phyloP scores from a whole-genome alignment of 768 basidiomycete genomes.

The Suillus subluteus region DNA sequence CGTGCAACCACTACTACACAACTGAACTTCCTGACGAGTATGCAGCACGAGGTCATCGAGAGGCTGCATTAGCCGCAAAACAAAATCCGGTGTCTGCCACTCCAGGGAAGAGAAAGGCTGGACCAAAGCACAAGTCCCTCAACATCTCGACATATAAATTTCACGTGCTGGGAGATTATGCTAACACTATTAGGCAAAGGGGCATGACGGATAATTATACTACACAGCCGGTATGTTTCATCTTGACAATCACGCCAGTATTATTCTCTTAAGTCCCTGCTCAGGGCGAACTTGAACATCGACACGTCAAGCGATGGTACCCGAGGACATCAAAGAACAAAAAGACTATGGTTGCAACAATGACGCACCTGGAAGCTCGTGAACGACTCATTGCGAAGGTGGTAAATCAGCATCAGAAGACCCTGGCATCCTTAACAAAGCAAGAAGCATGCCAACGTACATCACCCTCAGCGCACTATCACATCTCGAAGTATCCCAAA shows the following conservation, averaged over 20 bases:
- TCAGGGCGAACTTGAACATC: conserved; percentile 45
- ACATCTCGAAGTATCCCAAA: not conserved
- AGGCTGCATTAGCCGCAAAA: conserved; percentile 7
- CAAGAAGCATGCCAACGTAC: not conserved
- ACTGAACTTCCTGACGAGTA: conserved; percentile 34
- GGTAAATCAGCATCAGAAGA: conserved; percentile 19
- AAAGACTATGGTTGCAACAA: conserved; percentile 25
- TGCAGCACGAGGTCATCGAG: conserved; percentile 25
- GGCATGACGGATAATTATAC: conserved; percentile 42
- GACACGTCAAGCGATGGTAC: conserved; percentile 40
- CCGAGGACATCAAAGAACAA: conserved; percentile 37
- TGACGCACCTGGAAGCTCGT: conserved; percentile 26
- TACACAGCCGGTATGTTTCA: conserved; percentile 31
- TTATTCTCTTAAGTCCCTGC: not conserved
- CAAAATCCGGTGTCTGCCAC: not conserved
- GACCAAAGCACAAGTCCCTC: conserved; percentile 11
- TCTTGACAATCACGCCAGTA: not conserved
- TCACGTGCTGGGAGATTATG: conserved; percentile 19
- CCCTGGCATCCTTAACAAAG: not conserved
- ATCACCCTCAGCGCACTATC: conserved; percentile 1
- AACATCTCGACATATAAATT: conserved; percentile 19
- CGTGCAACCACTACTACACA: conserved; percentile 31
- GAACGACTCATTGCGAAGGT: conserved; percentile 23
- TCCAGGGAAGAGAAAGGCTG: not conserved
- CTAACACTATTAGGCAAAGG: conserved; percentile 15